These are phyloP conservation scores for Collybiopsis luxurians DNA, from an alignment of 768 basidiomycete genomes.

Conservation along the genomic window DNA sequence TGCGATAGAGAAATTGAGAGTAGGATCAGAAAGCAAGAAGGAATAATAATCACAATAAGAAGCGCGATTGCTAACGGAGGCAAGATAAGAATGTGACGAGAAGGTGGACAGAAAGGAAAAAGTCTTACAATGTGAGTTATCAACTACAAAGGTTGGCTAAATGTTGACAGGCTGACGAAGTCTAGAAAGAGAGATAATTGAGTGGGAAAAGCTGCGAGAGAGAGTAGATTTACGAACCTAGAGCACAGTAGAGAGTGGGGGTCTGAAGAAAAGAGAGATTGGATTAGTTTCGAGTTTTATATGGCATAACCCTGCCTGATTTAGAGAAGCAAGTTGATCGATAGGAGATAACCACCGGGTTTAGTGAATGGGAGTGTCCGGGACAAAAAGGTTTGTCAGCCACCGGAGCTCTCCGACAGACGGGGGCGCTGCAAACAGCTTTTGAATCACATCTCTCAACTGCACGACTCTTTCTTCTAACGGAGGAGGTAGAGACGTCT, in stretches of 20 bases:
- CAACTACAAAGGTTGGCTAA: constrained; percentile 44
- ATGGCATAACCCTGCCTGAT: neutral
- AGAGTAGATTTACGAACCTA: too few species aligned
- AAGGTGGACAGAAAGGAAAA: constrained; percentile 30
- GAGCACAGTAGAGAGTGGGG: too few species aligned
- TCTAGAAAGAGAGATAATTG: constrained; percentile 12
- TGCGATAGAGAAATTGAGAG: constrained; percentile 11
- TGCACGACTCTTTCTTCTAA: constrained; percentile 47
- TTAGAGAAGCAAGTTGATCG: constrained; percentile 14
- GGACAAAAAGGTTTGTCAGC: neutral
- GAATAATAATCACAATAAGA: constrained; percentile 39
- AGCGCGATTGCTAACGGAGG: constrained; percentile 73
- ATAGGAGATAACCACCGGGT: constrained; percentile 21
- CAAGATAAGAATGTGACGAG: too few species aligned
- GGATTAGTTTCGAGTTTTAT: neutral
- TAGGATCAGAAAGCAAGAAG: neutral
- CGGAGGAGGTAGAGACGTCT: constrained; percentile 68
- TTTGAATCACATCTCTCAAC: constrained; percentile 27
- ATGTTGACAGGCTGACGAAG: constrained; percentile 47
- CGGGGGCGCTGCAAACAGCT: neutral
- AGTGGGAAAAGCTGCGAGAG: too few species aligned
- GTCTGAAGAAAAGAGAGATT: neutral
- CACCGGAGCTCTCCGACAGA: neutral
- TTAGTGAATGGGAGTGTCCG: neutral
- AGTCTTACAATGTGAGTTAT: too few species aligned